Evolutionary conservation across 2,329 filamentous ascomycete species (phyloP).

Genomic region (Alternaria triticimaculans): DNA sequence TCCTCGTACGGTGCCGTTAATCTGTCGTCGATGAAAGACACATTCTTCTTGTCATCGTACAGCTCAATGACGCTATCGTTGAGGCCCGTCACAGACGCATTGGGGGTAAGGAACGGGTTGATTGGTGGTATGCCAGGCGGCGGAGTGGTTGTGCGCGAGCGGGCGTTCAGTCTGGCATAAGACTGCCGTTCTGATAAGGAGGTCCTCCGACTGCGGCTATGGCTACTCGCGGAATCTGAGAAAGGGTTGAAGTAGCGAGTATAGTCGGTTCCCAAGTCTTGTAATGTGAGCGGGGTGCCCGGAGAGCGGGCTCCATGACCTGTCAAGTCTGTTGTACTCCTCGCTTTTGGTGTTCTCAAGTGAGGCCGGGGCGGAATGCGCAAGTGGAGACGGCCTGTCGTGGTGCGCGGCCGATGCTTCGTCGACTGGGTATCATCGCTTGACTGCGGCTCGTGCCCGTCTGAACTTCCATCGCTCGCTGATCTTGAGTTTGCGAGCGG

Average conservation of each 20-base stretch:
- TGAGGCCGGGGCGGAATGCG: conserved; percentile 22
- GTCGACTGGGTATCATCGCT: conserved; percentile 15
- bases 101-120: conserved; percentile 41
- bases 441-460: background rate
- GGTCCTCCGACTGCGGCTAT: conserved; percentile 32
- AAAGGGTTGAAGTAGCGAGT: conserved; percentile 47
- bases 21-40: conserved; percentile 56
- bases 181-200: conserved; percentile 24
- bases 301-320: conserved; percentile 13
- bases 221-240: conserved; percentile 27
- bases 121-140: conserved; percentile 11
- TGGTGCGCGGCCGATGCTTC: conserved; percentile 3
- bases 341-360: conserved; percentile 13
- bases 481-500: conserved; percentile 12
- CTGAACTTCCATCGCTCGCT: conserved; percentile 1
- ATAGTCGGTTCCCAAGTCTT: conserved; percentile 44
- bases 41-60: conserved; percentile 36
- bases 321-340: conserved; percentile 27
- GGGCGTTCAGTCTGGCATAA: conserved; percentile 5
- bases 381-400: conserved; percentile 5
- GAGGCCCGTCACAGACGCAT: conserved; percentile 35
- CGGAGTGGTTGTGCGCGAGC: conserved; percentile 24
- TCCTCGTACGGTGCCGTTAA: conserved; percentile 54
- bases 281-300: conserved; percentile 32
- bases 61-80: conserved; percentile 25